Base-by-base conservation (phyloP, 2,329 filamentous ascomycete genomes). In the Domatiomyces globalis region DNA sequence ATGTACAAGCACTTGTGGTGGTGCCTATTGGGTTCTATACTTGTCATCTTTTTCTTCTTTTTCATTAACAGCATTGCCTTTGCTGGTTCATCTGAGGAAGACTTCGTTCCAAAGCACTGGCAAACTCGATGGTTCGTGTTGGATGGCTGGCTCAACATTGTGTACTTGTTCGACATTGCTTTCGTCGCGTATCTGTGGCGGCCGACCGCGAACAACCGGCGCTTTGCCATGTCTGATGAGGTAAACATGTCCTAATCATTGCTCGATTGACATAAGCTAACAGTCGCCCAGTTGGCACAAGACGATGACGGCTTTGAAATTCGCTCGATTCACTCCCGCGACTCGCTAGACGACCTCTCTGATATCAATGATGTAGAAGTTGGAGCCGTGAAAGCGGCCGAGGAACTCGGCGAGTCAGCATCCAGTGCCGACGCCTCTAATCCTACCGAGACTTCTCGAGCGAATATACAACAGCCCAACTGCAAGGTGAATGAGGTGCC, bases 1-100 rank as follows among this genome's bases (percentile, higher is more conserved):
- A 98, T 98, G 94, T 98, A 96, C 71, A 89, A 85, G 71, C 94
- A 94, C 67, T 80, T 98, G 12, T 98, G 94, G 89, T 98, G 89
- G 89, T 90, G 87, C 66, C 95, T 98, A 54, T 75, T 98, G 45
- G 75, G 80, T 57, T 94, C 85, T 66, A 94, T 98, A 65, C 72
- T 96, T 47, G 87, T 96, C 61, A 95, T 96, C 61, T 98, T 98
- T 62, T 88, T 77, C 52, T 98, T 98, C 73, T 95, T 98, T 75
- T 96, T 98, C 74, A 83, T 96, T 73, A 96, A 95, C 74, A 94
- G 86, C 60, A 88, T 95, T 69, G 87, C 86, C 0, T 95, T 98
- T 66, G 90, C 89, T 47, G 89, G 88, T 10, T 81, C 82, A 46
- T 79, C 78, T 46, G 84, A 89, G 57, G 86, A 86, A 0, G 85